Percentiles rank a stretch among this genome's conserved stretches.
Conservation (phyloP, 2,329 filamentous ascomycete species). For the Myriosclerotinia duriaeana region DNA sequence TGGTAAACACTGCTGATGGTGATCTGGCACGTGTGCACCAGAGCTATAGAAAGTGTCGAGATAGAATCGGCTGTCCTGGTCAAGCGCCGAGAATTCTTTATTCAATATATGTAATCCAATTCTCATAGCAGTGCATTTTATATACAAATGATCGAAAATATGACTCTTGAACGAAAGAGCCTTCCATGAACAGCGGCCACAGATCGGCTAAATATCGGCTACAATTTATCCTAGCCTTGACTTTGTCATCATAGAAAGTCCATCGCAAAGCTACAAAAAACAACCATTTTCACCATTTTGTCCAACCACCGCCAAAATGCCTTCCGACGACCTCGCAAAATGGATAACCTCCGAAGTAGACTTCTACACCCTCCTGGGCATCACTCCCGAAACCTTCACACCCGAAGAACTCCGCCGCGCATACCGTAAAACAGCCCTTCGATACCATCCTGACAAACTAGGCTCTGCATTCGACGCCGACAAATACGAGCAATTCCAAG, state of each 20-base stretch:
- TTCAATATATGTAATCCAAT: background rate
- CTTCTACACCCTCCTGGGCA: slow-evolving; percentile 40
- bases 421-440: slow-evolving; percentile 82
- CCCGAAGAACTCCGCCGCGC: slow-evolving; percentile 48
- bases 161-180: background rate
- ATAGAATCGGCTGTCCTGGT: background rate
- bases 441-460: slow-evolving; percentile 92
- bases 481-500: slow-evolving; percentile 82
- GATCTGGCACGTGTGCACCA: background rate
- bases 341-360: slow-evolving; percentile 40
- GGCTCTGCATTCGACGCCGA: slow-evolving; percentile 70
- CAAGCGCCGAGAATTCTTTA: background rate
- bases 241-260: background rate
- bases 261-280: slow-evolving; percentile 1
- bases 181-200: background rate
- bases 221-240: background rate
- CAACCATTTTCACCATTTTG: background rate
- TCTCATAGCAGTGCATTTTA: background rate
- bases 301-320: slow-evolving; percentile 31
- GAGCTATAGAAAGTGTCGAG: background rate
- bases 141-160: background rate
- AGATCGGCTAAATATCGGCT: background rate
- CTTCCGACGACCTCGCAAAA: slow-evolving; percentile 39
- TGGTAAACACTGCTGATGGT: background rate
- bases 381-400: slow-evolving; percentile 34